Base-by-base conservation (phyloP, 1,139 yeast genomes). In the Yarrowia galli region DNA sequence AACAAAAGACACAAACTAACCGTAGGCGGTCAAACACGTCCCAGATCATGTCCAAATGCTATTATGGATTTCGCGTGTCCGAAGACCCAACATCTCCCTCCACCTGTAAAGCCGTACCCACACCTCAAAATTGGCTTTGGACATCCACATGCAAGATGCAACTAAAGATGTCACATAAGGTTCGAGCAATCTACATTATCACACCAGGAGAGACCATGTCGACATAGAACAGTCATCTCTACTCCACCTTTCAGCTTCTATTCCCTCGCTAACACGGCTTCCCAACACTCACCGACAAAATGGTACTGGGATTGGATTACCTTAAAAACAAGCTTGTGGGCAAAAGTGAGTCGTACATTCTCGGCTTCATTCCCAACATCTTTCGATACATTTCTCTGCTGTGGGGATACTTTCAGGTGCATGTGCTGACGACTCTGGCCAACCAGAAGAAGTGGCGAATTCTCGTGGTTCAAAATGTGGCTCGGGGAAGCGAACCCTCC, bases 391-490 rank as follows among this genome's bases (percentile, higher is more conserved):
- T 61, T 25, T 22, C 56, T 16, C 45, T 46, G 4, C 15, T n/a
- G 20, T 61, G 66, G 66, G 56, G 56, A 22, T 38, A 46, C 56
- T 61, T 61, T 18, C 66, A 61, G 56, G 23, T 61, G 35, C 54
- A 61, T 46, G 66, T 61, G 43, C 25, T 61, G 23, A 46, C 66
- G 12, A 38, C 54, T 10, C 46, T 48, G 16, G 49, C 64, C 16
- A 58, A 58, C 40, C 64, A 58, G 51, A 58, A 58, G 16, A 58
- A 58, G 32, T 58, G 64, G 64, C 49, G 64, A 5, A 28, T 58
- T 9, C 20, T 58, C 32, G 64, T 43, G 10, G 42, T 58, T 3
- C 64, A 58, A 12, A 25, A 58, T 12, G 51, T 58, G 6, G 51
- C 64, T 4, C 40, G 51, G 15, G 51, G 64, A 2, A 58, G 51